phyloP scores from a whole-genome alignment of 148 eudicot species.

The Nyssa sinensis region DNA sequence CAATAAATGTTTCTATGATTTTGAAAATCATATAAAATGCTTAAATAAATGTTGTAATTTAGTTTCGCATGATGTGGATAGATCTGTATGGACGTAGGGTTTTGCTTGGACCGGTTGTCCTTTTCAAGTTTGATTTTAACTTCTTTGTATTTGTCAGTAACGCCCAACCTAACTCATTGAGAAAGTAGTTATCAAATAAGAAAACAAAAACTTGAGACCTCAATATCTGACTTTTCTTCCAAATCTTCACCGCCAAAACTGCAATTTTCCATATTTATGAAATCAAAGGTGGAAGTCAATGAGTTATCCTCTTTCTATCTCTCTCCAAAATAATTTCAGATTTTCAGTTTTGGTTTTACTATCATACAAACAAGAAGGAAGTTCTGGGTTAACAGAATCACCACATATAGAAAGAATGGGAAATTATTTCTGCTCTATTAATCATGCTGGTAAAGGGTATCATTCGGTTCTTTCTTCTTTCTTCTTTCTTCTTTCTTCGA shows the following conservation, averaged over 20 bases:
- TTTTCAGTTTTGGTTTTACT: no score
- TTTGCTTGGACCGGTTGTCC: neutral
- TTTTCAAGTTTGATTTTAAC: conserved; percentile 8
- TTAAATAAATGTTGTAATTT: no score
- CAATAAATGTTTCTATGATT: neutral
- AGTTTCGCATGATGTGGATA: no score
- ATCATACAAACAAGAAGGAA: no score
- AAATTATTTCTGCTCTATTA: neutral
- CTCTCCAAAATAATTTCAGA: neutral
- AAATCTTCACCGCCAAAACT: conserved; percentile 1
- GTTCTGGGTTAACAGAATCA: neutral
- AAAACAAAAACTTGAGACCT: conserved; percentile 1
- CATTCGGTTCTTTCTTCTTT: no score
- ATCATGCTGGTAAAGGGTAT: conserved; percentile 9
- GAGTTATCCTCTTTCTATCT: neutral
- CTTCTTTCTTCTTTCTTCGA: neutral
- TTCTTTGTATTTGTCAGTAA: conserved; percentile 8
- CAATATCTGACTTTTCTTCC: conserved; percentile 17
- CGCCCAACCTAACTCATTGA: conserved; percentile 11
- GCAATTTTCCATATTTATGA: conserved; percentile 7
- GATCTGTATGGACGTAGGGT: neutral
- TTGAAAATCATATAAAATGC: no score
- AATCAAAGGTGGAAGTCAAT: neutral
- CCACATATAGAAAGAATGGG: neutral
- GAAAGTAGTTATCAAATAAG: conserved; percentile 12